Evolutionary conservation across 2,329 filamentous ascomycete species (phyloP).

Genomic region (Beauveria asiatica): DNA sequence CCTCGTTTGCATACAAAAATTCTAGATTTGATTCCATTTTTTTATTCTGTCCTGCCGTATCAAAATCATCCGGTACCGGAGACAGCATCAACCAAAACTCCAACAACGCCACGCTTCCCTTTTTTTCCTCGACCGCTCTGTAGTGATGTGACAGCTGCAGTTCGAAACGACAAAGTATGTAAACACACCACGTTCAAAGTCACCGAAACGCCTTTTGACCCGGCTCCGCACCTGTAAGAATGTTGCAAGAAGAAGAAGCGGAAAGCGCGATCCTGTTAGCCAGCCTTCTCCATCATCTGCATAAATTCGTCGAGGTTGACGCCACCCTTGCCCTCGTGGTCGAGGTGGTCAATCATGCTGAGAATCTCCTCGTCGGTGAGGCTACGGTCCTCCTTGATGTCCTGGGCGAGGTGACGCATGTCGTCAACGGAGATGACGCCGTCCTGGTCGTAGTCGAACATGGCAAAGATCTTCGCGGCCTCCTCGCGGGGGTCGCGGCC

Average conservation of each 20-base stretch:
- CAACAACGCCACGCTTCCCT: constrained; percentile 1
- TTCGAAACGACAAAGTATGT: neutral
- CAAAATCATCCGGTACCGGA: too few species aligned
- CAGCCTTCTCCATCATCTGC: constrained; percentile 47
- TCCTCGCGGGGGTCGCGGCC: constrained; percentile 83
- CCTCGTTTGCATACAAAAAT: neutral
- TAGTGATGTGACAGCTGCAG: neutral
- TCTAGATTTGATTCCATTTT: neutral
- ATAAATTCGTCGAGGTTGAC: constrained; percentile 63
- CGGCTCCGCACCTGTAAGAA: neutral
- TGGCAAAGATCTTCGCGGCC: constrained; percentile 79
- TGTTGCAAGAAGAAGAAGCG: neutral
- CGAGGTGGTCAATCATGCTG: constrained; percentile 98
- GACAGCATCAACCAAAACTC: neutral
- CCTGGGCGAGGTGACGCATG: constrained; percentile 75
- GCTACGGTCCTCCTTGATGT: constrained; percentile 71
- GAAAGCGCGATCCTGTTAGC: constrained; percentile 15
- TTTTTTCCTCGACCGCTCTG: neutral
- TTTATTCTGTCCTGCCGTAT: neutral
- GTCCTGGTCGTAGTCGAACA: constrained; percentile 91
- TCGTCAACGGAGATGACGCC: constrained; percentile 86
- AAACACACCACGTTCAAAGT: neutral
- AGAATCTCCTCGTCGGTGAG: constrained; percentile 86
- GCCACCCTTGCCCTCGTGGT: constrained; percentile 83
- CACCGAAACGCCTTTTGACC: neutral